These are phyloP conservation scores for Penicillium vulpinum DNA, from an alignment of 2,329 filamentous ascomycete species.

Conservation along the genomic window DNA sequence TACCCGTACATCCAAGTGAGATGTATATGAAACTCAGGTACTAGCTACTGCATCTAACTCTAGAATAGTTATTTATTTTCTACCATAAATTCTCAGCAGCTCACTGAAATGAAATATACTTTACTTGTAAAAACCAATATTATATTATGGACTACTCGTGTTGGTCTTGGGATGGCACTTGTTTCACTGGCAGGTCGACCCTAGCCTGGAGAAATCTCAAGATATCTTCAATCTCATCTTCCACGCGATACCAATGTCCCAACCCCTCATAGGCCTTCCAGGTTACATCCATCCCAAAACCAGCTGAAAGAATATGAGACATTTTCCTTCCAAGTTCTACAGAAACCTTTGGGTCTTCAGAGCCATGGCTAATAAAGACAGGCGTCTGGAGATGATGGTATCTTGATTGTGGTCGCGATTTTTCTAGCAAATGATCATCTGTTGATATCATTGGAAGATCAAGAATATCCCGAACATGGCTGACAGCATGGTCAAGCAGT, in stretches of 20 bases:
- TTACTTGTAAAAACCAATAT: not conserved
- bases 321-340: conserved; percentile 15
- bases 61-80: not conserved
- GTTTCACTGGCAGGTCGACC: not conserved
- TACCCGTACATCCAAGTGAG: conserved; percentile 20
- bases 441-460: conserved; percentile 15
- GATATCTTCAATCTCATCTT: conserved; percentile 17
- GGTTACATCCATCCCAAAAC: conserved; percentile 20
- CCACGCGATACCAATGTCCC: conserved; percentile 14
- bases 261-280: conserved; percentile 15
- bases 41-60: not conserved
- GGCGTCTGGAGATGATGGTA: conserved; percentile 12
- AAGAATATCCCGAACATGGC: conserved; percentile 38
- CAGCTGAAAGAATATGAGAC: conserved; percentile 12
- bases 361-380: conserved; percentile 20
- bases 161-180: not conserved
- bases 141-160: not conserved
- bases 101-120: not conserved
- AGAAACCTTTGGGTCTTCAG: conserved; percentile 17
- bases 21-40: not conserved
- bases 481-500: conserved; percentile 26
- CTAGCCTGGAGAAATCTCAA: conserved; percentile 8
- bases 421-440: not conserved
- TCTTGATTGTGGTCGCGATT: not conserved
- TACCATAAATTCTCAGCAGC: not conserved